Percentiles rank a stretch among this genome's conserved stretches.
These are phyloP conservation scores for Scorias spongiosa DNA, from an alignment of 2,329 filamentous ascomycete genomes.

Conservation along the genomic window DNA sequence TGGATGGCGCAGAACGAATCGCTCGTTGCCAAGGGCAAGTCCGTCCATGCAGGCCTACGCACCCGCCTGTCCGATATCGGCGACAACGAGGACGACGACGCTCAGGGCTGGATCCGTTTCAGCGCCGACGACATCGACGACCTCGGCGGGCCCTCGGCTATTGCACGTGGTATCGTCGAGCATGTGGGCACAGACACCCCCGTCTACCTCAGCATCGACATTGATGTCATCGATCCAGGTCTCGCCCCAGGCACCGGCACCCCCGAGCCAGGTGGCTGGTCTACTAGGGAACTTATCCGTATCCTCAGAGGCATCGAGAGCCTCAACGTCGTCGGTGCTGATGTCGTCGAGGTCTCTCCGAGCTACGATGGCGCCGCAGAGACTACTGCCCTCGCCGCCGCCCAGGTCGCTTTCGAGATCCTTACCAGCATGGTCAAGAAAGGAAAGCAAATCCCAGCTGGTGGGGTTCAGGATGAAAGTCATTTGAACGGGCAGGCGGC, in stretches of 20 bases:
- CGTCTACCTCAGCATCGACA: conserved; percentile 69
- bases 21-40: conserved; percentile 56
- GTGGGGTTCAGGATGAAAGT: conserved; percentile 1
- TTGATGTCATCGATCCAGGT: conserved; percentile 65
- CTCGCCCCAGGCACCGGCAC: conserved; percentile 61
- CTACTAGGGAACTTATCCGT: conserved; percentile 69
- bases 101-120: conserved; percentile 67
- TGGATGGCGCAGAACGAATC: conserved; percentile 74
- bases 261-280: conserved; percentile 84
- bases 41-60: conserved; percentile 69
- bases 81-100: conserved; percentile 53
- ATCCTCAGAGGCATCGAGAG: conserved; percentile 69
- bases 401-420: conserved; percentile 77
- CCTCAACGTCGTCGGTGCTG: conserved; percentile 74
- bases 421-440: conserved; percentile 59
- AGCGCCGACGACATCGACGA: conserved; percentile 81
- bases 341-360: conserved; percentile 78
- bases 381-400: conserved; percentile 66
- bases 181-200: conserved; percentile 59
- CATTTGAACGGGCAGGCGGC: no score
- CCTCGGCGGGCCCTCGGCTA: conserved; percentile 48
- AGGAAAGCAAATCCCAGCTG: conserved; percentile 28
- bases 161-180: conserved; percentile 55
- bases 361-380: conserved; percentile 71
- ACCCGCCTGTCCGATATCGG: conserved; percentile 57